Percentiles rank a stretch among this genome's conserved stretches.
phyloP scores from a whole-genome alignment of 495 filamentous ascomycete genomes.

The Echria macrotheca region DNA sequence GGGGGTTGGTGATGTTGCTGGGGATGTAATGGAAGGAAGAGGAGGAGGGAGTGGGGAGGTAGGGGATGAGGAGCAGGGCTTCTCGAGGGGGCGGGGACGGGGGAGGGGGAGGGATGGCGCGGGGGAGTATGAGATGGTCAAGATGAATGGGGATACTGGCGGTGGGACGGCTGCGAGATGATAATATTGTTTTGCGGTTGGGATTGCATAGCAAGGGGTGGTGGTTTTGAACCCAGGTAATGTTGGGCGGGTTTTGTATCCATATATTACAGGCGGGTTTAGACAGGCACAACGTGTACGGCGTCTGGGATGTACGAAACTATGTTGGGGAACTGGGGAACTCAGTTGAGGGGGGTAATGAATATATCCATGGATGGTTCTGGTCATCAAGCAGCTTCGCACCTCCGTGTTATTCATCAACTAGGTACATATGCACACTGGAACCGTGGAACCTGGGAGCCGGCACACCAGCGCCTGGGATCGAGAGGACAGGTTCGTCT shows the following conservation, averaged over 20 bases:
- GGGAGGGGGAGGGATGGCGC: slow-evolving; percentile 53
- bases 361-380: too few relatives aligned
- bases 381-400: too few relatives aligned
- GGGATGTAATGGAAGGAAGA: slow-evolving; percentile 11
- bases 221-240: neutral
- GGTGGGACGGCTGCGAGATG: neutral
- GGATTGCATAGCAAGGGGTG: neutral
- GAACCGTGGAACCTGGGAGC: too few relatives aligned
- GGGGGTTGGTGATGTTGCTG: slow-evolving; percentile 15
- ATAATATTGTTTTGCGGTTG: neutral
- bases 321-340: too few relatives aligned
- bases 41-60: slow-evolving; percentile 4
- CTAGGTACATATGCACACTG: too few relatives aligned
- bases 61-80: slow-evolving; percentile 47
- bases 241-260: neutral
- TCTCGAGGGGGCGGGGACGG: slow-evolving; percentile 44
- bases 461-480: too few relatives aligned
- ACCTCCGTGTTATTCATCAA: too few relatives aligned
- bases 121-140: slow-evolving; percentile 79
- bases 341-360: too few relatives aligned
- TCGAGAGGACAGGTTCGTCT: too few relatives aligned
- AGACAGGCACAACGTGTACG: too few relatives aligned
- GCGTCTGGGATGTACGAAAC: too few relatives aligned
- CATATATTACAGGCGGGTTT: too few relatives aligned
- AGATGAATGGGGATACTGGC: slow-evolving; percentile 19